Evolutionary conservation across 106 monocot species (phyloP), one percentile per base, ranked within the genome.

Genomic region (Dendrobium catenatum): DNA sequence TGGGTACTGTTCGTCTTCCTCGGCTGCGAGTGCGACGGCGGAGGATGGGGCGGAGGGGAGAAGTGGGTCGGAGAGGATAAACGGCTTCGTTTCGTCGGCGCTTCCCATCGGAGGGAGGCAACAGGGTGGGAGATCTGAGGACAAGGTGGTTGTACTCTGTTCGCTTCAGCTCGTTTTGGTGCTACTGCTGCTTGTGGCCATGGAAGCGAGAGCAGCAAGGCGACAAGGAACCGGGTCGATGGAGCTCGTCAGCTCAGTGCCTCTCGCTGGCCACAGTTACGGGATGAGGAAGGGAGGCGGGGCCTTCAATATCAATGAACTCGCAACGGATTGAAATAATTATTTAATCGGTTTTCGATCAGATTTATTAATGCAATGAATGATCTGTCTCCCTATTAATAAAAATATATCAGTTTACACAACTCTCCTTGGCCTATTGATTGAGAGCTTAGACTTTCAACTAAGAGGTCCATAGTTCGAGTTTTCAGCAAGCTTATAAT

Each of bases 1-100:
- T 6, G 86, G 85, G 85, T 86, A 91, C n/a, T 80, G 80, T 8
- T 89, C 85, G 17, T 80, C 83, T 42, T 76, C 76, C 51, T 20
- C 24, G 11, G 27, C 48, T 9, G 80, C 81, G 42, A 17, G 27
- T 2, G 55, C 10, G 37, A 26, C 82, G 58, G 59, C 73, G 46
- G 43, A 41, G 77, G 76, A 40, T 11, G 72, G 2, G 78, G 37
- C 10, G 49, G 81, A 49, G 58, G 70, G 79, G 51, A 84, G 82
- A 79, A 80, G 86, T 5, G 85, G 85, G 22, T 82, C 74, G 27
- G 88, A 48, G 75, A 61, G 55, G 37, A 72, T 47, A 79, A 81
- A 83, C 78, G 78, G 81, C 70, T 84, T 75, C 9, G 81, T 44
- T 58, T 89, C 86, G 76, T 81, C 86, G 44, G 64, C 16, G 86